Conservation (phyloP, 2,329 filamentous ascomycete species). For the Trichoderma brevicompactum region DNA sequence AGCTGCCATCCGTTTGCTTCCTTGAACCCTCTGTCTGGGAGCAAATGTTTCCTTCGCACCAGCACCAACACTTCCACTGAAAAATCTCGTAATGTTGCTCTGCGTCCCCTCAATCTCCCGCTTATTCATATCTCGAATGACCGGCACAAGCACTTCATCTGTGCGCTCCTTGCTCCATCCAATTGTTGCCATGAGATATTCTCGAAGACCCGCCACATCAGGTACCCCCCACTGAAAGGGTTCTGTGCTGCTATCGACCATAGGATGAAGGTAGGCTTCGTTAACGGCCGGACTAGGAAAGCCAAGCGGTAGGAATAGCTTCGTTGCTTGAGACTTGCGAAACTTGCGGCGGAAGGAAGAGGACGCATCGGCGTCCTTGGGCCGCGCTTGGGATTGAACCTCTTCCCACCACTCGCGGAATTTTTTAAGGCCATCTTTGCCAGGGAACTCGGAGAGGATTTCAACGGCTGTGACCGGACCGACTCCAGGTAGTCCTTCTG, state of each 20-base stretch:
- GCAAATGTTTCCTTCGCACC: slow-evolving; percentile 71
- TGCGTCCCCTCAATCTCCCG: slow-evolving; percentile 89
- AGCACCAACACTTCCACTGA: slow-evolving; percentile 73
- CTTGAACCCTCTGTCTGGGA: slow-evolving; percentile 66
- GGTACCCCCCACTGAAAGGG: slow-evolving; percentile 95
- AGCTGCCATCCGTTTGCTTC: slow-evolving; percentile 74
- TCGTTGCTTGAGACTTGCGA: slow-evolving; percentile 74
- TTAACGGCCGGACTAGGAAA: slow-evolving; percentile 82
- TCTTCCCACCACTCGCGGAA: slow-evolving; percentile 89
- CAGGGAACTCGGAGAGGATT: slow-evolving; percentile 86
- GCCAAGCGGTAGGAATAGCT: slow-evolving; percentile 79
- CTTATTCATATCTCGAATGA: slow-evolving; percentile 93
- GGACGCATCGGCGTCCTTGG: slow-evolving; percentile 63
- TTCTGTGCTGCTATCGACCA: slow-evolving; percentile 79
- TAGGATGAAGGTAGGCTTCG: slow-evolving; percentile 81
- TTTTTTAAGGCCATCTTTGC: slow-evolving; percentile 62
- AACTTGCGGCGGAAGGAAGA: slow-evolving; percentile 84
- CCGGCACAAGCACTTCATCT: slow-evolving; percentile 93
- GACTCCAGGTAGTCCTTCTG: slow-evolving; percentile 85
- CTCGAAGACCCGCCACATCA: slow-evolving; percentile 81
- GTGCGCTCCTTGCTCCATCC: slow-evolving; percentile 92
- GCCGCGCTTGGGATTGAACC: slow-evolving; percentile 70
- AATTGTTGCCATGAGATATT: slow-evolving; percentile 87
- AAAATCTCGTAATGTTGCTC: slow-evolving; percentile 93
- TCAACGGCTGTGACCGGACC: slow-evolving; percentile 95